Conservation (phyloP, 179 eudicot genomes). For the Carnegiea gigantea region DNA sequence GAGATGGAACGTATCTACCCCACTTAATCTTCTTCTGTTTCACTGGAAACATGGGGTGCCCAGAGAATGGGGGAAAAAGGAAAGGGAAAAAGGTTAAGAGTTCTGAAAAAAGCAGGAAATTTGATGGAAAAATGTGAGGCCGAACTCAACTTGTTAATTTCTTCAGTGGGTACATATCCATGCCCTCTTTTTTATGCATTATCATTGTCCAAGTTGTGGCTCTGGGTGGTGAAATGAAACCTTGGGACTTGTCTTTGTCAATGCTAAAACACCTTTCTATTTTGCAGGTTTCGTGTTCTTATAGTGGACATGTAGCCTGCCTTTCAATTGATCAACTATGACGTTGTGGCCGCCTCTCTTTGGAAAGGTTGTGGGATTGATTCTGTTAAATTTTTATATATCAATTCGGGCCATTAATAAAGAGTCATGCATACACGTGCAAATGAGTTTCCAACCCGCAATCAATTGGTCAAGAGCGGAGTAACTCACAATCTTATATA, state of each 20-base stretch:
- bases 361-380: too few relatives aligned
- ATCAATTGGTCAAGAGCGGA: too few relatives aligned
- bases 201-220: not conserved
- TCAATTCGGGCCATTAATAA: too few relatives aligned
- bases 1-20: not conserved
- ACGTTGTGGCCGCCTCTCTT: too few relatives aligned
- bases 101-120: constrained; percentile 1
- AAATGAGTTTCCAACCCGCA: too few relatives aligned
- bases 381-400: too few relatives aligned
- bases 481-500: too few relatives aligned
- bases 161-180: not conserved
- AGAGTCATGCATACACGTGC: too few relatives aligned
- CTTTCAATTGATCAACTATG: too few relatives aligned
- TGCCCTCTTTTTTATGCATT: not conserved
- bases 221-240: not conserved
- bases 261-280: constrained; percentile 8
- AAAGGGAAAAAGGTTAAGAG: too few relatives aligned
- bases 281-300: too few relatives aligned
- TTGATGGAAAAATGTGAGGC: constrained; percentile 7
- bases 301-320: too few relatives aligned
- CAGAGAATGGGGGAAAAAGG: constrained; percentile 5
- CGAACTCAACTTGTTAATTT: not conserved
- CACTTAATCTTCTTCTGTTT: constrained; percentile 4
- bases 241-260: constrained; percentile 16
- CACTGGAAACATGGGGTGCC: constrained; percentile 7